phyloP scores from a whole-genome alignment of 2,329 filamentous ascomycete species.

The Cladosporium sp. region DNA sequence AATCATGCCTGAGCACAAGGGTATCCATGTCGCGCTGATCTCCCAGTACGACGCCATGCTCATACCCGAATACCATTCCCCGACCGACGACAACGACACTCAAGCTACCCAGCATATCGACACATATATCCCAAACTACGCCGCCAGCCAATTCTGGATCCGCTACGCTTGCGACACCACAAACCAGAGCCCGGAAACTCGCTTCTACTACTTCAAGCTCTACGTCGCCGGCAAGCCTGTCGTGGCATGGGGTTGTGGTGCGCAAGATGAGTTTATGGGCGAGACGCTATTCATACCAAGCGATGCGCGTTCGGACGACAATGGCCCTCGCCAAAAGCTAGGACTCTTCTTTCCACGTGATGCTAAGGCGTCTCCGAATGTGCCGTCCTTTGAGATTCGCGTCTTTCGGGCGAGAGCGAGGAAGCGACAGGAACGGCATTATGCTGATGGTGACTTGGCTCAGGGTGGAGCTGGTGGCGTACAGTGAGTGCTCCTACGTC shows the following conservation, averaged over 20 bases:
- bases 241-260: constrained; percentile 43
- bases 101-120: background rate
- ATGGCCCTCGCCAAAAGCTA: constrained; percentile 37
- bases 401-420: constrained; percentile 39
- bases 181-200: constrained; percentile 15
- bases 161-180: constrained; percentile 32
- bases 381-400: constrained; percentile 37
- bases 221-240: constrained; percentile 37
- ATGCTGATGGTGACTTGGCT: background rate
- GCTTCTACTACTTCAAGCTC: constrained; percentile 45
- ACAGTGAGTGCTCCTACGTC: constrained; percentile 8
- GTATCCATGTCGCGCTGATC: constrained; percentile 37
- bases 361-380: background rate
- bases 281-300: constrained; percentile 38
- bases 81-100: constrained; percentile 14
- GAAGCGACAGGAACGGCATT: constrained; percentile 32
- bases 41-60: constrained; percentile 39
- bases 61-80: constrained; percentile 16
- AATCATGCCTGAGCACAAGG: constrained; percentile 32
- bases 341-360: constrained; percentile 35
- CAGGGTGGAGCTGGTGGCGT: constrained; percentile 14
- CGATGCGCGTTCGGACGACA: constrained; percentile 15
- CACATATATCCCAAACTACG: constrained; percentile 33
- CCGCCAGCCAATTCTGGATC: constrained; percentile 43
- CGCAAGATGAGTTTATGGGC: constrained; percentile 39